Percentiles rank a stretch among this genome's conserved stretches.
Evolutionary conservation across 2,329 filamentous ascomycete genomes (phyloP).

Genomic region (Colletotrichum sp.): DNA sequence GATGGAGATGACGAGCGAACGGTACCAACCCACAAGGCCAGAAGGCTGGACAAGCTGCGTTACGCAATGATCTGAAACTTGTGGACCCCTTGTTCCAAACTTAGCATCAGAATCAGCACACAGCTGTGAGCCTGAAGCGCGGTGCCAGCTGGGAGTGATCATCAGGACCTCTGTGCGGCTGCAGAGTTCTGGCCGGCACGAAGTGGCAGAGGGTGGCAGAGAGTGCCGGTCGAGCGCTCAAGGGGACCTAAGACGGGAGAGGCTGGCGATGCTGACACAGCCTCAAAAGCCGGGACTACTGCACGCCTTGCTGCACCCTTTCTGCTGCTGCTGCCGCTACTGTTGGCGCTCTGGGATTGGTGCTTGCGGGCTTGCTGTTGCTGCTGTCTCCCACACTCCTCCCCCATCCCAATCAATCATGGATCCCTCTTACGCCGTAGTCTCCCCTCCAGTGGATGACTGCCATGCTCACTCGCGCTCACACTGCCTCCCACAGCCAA

Average conservation of each 20-base stretch:
- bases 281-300: constrained; percentile 20
- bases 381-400: background rate
- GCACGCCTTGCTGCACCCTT: constrained; percentile 12
- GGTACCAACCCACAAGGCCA: background rate
- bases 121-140: background rate
- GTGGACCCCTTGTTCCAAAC: constrained; percentile 15
- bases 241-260: background rate
- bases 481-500: background rate
- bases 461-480: background rate
- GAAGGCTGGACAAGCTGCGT: background rate
- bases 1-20: background rate
- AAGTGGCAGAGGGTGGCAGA: background rate
- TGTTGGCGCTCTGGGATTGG: background rate
- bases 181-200: background rate
- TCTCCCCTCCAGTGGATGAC: background rate
- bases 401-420: background rate
- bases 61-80: constrained; percentile 20
- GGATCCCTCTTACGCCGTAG: background rate
- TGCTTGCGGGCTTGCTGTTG: background rate
- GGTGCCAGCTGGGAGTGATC: background rate
- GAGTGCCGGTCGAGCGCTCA: background rate
- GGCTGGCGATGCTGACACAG: constrained; percentile 24
- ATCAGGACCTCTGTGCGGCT: background rate
- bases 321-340: background rate
- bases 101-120: constrained; percentile 5